Conservation (phyloP, 768 basidiomycete species). For the Rhizopogon vesiculosus region DNA sequence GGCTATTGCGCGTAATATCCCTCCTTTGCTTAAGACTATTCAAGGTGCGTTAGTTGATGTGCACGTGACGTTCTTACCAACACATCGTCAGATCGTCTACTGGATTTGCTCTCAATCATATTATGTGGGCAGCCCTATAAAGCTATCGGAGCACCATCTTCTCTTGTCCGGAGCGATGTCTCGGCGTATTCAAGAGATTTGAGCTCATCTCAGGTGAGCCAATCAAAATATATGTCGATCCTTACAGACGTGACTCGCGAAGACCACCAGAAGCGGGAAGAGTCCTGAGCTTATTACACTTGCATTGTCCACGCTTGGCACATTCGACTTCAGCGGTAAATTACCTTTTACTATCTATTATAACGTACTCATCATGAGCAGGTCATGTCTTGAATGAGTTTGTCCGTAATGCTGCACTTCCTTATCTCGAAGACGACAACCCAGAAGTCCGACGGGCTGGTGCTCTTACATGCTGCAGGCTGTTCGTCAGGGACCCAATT, state of each 20-base stretch:
- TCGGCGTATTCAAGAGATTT: conserved; percentile 46
- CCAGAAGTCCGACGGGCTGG: conserved; percentile 85
- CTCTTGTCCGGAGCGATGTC: conserved; percentile 51
- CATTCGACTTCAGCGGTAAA: conserved; percentile 91
- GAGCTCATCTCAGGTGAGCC: conserved; percentile 41
- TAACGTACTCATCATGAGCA: conserved; percentile 17
- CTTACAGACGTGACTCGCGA: conserved; percentile 1
- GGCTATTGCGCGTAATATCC: conserved; percentile 82
- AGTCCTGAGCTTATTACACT: conserved; percentile 69
- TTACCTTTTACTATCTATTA: not conserved
- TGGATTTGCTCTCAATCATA: conserved; percentile 79
- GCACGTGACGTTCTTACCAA: not conserved
- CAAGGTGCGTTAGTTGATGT: conserved; percentile 53
- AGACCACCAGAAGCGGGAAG: conserved; percentile 52
- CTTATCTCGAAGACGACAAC: conserved; percentile 91
- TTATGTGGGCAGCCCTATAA: conserved; percentile 83
- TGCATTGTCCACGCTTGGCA: conserved; percentile 81
- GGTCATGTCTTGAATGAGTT: conserved; percentile 96
- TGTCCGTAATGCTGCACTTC: conserved; percentile 84
- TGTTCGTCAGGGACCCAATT: conserved; percentile 93
- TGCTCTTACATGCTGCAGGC: conserved; percentile 84
- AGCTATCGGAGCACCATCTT: conserved; percentile 79
- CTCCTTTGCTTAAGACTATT: conserved; percentile 85
- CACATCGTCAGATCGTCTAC: conserved; percentile 64
- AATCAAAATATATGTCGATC: not conserved